phyloP scores from a whole-genome alignment of 371 early-diverging fungal species.

The Apophysomyces ossiformis region DNA sequence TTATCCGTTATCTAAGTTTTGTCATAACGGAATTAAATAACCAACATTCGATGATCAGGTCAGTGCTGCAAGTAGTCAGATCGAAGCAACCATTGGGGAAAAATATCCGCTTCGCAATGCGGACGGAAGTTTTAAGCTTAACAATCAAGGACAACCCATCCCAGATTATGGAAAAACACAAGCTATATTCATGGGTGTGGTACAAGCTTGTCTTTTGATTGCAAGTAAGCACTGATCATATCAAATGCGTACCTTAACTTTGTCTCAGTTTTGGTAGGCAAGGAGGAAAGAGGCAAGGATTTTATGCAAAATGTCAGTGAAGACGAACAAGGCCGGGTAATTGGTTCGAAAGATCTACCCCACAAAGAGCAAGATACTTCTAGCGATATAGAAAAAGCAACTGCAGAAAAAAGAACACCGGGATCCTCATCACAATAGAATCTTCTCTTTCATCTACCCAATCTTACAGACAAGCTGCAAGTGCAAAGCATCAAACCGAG shows the following conservation, averaged over 20 bases:
- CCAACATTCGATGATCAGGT: constrained; percentile 26
- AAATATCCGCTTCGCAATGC: constrained; percentile 30
- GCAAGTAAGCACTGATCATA: constrained; percentile 19
- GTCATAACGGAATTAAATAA: background rate
- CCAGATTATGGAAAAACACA: constrained; percentile 68
- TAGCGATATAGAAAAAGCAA: background rate
- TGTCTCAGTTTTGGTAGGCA: background rate
- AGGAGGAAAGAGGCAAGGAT: constrained; percentile 1
- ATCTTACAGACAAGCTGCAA: background rate
- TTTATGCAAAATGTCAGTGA: background rate
- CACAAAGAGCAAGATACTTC: background rate
- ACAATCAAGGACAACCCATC: constrained; percentile 39
- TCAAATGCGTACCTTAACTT: background rate
- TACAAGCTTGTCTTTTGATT: constrained; percentile 38
- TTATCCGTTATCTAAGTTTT: background rate
- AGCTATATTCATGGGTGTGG: constrained; percentile 61
- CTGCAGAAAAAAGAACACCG: background rate
- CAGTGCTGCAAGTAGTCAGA: constrained; percentile 64
- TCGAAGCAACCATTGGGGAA: constrained; percentile 65
- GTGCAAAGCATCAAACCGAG: no score
- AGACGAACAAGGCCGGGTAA: background rate
- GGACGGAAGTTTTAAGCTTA: constrained; percentile 33
- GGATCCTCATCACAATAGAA: background rate
- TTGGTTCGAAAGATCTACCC: background rate
- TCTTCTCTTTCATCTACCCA: background rate